Evolutionary conservation across 768 basidiomycete genomes (phyloP).

Genomic region (Crepidotus variabilis): DNA sequence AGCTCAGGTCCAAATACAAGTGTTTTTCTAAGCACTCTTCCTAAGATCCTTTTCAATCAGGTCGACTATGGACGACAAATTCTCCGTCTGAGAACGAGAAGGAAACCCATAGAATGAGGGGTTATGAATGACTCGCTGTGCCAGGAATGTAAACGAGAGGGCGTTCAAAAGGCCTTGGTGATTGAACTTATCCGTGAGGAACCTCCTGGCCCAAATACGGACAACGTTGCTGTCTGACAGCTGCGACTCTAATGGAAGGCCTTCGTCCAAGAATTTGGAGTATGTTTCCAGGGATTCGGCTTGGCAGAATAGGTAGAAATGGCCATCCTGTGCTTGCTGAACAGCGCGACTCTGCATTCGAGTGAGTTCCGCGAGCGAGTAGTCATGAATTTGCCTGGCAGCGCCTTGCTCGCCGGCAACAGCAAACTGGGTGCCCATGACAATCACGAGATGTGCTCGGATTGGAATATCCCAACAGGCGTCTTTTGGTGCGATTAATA

Average conservation of each 20-base stretch:
- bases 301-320: conserved; percentile 88
- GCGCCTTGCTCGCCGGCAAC: conserved; percentile 39
- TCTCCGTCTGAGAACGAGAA: conserved; percentile 42
- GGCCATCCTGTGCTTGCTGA: conserved; percentile 52
- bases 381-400: conserved; percentile 75
- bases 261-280: conserved; percentile 80
- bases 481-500: conserved; percentile 80
- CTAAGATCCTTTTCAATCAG: conserved; percentile 25
- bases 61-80: conserved; percentile 72
- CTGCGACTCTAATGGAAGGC: conserved; percentile 84
- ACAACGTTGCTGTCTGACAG: conserved; percentile 52
- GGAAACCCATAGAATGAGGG: conserved; percentile 78
- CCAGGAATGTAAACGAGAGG: conserved; percentile 80
- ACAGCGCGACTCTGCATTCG: conserved; percentile 91
- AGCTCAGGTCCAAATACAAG: not conserved
- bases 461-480: conserved; percentile 89
- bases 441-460: conserved; percentile 74
- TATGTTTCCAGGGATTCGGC: conserved; percentile 80
- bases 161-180: conserved; percentile 73
- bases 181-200: conserved; percentile 15
- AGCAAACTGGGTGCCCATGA: conserved; percentile 91
- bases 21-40: conserved; percentile 1
- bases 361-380: conserved; percentile 75
- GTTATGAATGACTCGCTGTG: conserved; percentile 67
- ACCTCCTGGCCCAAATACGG: conserved; percentile 22